phyloP scores from a whole-genome alignment of 1,284 basidiomycete genomes.

The Puccinia brachypodii region DNA sequence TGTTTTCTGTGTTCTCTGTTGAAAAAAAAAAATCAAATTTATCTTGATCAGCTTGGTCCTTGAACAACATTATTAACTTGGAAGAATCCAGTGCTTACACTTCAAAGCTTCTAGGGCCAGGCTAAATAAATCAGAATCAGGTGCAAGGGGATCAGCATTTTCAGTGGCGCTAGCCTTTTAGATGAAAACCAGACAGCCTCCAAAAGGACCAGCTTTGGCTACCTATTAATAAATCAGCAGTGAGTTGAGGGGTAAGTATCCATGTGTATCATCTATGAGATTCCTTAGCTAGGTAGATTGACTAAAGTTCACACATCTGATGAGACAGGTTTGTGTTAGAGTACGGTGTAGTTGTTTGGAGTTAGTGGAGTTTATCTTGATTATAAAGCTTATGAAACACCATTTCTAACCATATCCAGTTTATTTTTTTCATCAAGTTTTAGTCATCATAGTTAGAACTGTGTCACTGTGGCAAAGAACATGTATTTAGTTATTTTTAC shows the following conservation, averaged over 20 bases:
- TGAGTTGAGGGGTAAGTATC: too few species aligned
- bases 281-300: too few species aligned
- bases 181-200: conserved; percentile 45
- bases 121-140: conserved; percentile 29
- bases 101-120: neutral
- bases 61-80: neutral
- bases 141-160: conserved; percentile 6
- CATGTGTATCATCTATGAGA: too few species aligned
- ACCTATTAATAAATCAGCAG: conserved; percentile 24
- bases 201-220: conserved; percentile 45
- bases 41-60: neutral
- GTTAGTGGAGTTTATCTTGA: too few species aligned
- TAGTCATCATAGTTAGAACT: too few species aligned
- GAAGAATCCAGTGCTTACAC: neutral
- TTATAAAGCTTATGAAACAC: too few species aligned
- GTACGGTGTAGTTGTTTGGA: too few species aligned
- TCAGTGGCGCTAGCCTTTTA: conserved; percentile 13
- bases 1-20: conserved; percentile 33
- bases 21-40: too few species aligned
- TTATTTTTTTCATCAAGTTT: too few species aligned
- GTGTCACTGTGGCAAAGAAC: too few species aligned
- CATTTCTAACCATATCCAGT: too few species aligned
- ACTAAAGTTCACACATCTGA: conserved; percentile 44
- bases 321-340: conserved; percentile 32
- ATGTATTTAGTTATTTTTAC: too few species aligned